Evolutionary conservation across 2,329 filamentous ascomycete species (phyloP), one percentile per base, ranked within the genome.

Genomic region (Colletotrichum musae): DNA sequence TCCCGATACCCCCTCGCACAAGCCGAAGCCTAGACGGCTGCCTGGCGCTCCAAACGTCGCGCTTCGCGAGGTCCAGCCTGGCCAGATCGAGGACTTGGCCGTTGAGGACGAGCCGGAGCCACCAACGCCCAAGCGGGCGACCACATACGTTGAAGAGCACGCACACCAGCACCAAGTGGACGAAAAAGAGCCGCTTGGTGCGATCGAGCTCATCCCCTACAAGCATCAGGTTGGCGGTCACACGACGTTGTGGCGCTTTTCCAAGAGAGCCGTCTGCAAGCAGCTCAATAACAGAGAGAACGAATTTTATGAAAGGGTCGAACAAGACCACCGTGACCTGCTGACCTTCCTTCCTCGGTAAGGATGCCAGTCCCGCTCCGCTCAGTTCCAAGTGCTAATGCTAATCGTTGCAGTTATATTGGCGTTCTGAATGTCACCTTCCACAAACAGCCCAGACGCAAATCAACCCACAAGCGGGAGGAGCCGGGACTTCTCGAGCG

Each of bases 221-320:
- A 94, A 94, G 73, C 96, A 99, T 81, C 96, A 99, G 81, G 96
- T 99, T 64, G 96, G 96, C 68, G 96, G 96, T 0, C 96, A 99
- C 79, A 98, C 94, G 6, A 98, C 95, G 0, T 88, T 99, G 43
- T 99, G 97, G 88, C 92, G 95, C 50, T 98, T 99, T 78, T 98
- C 96, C 18, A 91, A 94, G 73, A 90, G 95, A 75, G 96, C 96
- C 64, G 95, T 99, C 12, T 99, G 96, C 86, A 99, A 99, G 82
- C 94, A 98, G 82, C 88, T 99, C 77, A 99, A 97, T 80, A 99
- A 97, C 79, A 89, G 95, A 76, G 96, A 99, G 79, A 99, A 99
- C 80, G 94, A 97, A 81, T 99, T 99, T 78, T 99, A 99, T 80
- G 96, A 99, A 81, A 96, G 92, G 63, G 94, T 98, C 75, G 96